Conservation (phyloP, 2,329 filamentous ascomycete genomes). For the Exophiala dermatitidis region DNA sequence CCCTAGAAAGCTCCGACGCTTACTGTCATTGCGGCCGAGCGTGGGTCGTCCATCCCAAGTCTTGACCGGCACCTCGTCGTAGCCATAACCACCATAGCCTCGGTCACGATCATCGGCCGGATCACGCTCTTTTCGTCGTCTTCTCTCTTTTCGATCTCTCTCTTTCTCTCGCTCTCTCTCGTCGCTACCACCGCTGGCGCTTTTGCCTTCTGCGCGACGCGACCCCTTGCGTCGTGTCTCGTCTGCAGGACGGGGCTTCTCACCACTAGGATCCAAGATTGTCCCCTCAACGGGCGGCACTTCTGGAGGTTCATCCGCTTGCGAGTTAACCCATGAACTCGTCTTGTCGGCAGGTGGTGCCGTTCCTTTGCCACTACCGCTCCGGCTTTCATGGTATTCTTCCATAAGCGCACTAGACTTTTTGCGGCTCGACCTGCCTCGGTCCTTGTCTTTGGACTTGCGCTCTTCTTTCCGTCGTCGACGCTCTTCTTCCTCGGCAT, state of each 20-base stretch:
- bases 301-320: constrained; percentile 43
- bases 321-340: constrained; percentile 45
- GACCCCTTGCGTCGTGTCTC: constrained; percentile 24
- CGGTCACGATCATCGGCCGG: constrained; percentile 14
- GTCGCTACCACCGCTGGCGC: constrained; percentile 23
- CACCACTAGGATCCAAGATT: constrained; percentile 36
- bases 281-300: constrained; percentile 42
- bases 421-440: constrained; percentile 24
- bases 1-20: constrained; percentile 25
- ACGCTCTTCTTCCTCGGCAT: constrained; percentile 27
- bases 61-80: constrained; percentile 26
- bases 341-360: constrained; percentile 38
- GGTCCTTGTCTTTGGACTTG: constrained; percentile 32
- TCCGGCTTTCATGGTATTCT: constrained; percentile 32
- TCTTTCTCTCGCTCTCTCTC: constrained; percentile 18
- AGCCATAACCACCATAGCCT: constrained; percentile 21
- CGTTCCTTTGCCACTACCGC: constrained; percentile 26
- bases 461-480: constrained; percentile 27
- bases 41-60: constrained; percentile 24
- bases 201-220: constrained; percentile 21
- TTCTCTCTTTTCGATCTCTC: constrained; percentile 16
- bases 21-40: constrained; percentile 22
- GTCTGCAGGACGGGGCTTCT: constrained; percentile 27
- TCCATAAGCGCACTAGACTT: constrained; percentile 27
- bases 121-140: constrained; percentile 14